Conservation (phyloP, 345 rosid species). For the Eucalyptus virginea region DNA sequence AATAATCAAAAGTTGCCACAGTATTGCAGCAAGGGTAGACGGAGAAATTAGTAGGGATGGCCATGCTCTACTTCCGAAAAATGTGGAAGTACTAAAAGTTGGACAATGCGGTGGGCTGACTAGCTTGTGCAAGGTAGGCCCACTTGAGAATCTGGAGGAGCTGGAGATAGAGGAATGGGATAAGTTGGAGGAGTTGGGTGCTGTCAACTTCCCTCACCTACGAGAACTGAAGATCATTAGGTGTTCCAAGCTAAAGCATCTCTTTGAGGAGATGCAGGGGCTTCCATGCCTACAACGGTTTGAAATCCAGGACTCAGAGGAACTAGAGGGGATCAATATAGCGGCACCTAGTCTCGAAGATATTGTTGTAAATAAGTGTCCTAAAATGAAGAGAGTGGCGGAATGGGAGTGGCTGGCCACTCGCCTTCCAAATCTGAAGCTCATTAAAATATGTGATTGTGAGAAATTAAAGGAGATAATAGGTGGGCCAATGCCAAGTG, state of each 20-base stretch:
- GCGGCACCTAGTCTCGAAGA: accelerated
- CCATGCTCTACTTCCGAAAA: neutral
- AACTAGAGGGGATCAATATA: neutral
- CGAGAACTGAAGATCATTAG: accelerated
- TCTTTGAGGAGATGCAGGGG: accelerated
- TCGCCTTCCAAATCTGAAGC: neutral
- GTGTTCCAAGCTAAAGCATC: neutral
- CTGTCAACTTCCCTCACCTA: neutral
- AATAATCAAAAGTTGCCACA: neutral
- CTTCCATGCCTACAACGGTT: neutral
- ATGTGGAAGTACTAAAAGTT: accelerated
- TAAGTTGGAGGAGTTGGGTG: neutral
- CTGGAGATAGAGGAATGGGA: neutral
- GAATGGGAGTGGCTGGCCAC: neutral
- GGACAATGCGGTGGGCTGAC: accelerated
- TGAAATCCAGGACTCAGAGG: accelerated
- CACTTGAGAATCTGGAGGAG: neutral
- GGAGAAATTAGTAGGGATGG: neutral
- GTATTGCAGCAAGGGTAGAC: neutral
- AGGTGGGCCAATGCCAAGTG: neutral
- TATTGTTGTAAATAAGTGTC: accelerated
- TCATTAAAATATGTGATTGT: accelerated
- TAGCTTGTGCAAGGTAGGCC: neutral
- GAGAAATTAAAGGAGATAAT: conserved; percentile 2
- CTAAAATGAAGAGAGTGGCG: neutral